phyloP scores from a whole-genome alignment of 495 filamentous ascomycete genomes.

The Aspergillus panamensis region DNA sequence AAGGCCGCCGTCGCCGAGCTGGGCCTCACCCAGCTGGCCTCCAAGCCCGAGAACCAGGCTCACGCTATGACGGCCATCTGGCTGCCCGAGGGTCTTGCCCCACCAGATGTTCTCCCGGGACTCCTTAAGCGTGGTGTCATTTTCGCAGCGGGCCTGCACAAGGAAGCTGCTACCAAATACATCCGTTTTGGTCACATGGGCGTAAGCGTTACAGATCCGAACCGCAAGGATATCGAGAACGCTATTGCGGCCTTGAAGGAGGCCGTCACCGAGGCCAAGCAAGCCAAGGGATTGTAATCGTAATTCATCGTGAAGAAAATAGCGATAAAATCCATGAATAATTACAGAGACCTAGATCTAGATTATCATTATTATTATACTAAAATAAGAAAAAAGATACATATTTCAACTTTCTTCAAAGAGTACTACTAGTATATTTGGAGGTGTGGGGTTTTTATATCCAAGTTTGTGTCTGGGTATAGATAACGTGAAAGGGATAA shows the following conservation, averaged over 20 bases:
- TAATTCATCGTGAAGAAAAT: background rate
- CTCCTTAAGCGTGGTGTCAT: slow-evolving; percentile 87
- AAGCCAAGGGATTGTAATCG: slow-evolving; percentile 45
- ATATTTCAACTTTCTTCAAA: slow-evolving; percentile 3
- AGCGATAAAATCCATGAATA: background rate
- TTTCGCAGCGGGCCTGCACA: slow-evolving; percentile 93
- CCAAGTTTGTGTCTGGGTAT: too few relatives aligned
- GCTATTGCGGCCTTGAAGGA: slow-evolving; percentile 75
- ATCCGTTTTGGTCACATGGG: slow-evolving; percentile 93
- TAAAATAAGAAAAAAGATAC: slow-evolving; percentile 1
- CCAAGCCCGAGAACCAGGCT: slow-evolving; percentile 83
- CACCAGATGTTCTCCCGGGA: slow-evolving; percentile 78
- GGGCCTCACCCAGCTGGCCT: slow-evolving; percentile 80
- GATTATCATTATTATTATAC: background rate
- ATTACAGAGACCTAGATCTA: background rate
- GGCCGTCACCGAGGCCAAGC: slow-evolving; percentile 64
- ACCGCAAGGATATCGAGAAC: slow-evolving; percentile 68
- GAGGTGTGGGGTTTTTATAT: too few relatives aligned
- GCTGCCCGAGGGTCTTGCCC: slow-evolving; percentile 76
- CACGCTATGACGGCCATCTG: slow-evolving; percentile 98
- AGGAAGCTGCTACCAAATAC: slow-evolving; percentile 70
- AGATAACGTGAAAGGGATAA: too few relatives aligned
- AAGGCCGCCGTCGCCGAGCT: slow-evolving; percentile 76
- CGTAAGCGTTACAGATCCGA: slow-evolving; percentile 66
- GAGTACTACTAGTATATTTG: too few relatives aligned